Evolutionary conservation across 2,329 filamentous ascomycete genomes (phyloP).

Genomic region (Botrytis pseudocinerea): DNA sequence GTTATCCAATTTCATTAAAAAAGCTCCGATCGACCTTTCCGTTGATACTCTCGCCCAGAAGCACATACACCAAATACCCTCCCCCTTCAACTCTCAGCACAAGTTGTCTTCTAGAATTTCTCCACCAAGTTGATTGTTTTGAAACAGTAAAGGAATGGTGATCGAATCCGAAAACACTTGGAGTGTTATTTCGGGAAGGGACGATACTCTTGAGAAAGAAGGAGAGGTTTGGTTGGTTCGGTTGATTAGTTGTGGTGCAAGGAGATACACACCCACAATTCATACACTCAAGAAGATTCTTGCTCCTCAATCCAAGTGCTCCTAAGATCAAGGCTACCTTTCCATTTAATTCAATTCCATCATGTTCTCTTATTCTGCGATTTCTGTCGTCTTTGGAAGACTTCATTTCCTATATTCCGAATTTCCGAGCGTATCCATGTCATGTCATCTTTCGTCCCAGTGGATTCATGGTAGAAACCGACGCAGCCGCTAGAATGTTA

Average conservation of each 20-base stretch:
- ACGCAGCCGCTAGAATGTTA: not conserved
- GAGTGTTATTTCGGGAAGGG: not conserved
- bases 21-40: not conserved
- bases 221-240: not conserved
- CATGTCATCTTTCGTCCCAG: not conserved
- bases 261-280: not conserved
- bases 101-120: not conserved
- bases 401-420: not conserved
- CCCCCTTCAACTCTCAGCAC: not conserved
- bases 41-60: not conserved
- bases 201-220: not conserved
- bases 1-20: no score
- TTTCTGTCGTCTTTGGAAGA: not conserved
- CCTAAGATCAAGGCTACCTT: rapidly evolving
- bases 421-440: not conserved
- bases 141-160: not conserved
- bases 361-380: not conserved
- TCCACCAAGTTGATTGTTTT: not conserved
- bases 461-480: not conserved
- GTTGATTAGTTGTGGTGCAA: not conserved
- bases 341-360: not conserved
- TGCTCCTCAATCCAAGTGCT: not conserved
- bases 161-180: not conserved
- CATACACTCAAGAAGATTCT: not conserved
- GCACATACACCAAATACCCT: not conserved